Base-by-base conservation (phyloP, 83 land plant species). In the Picea abies region DNA sequence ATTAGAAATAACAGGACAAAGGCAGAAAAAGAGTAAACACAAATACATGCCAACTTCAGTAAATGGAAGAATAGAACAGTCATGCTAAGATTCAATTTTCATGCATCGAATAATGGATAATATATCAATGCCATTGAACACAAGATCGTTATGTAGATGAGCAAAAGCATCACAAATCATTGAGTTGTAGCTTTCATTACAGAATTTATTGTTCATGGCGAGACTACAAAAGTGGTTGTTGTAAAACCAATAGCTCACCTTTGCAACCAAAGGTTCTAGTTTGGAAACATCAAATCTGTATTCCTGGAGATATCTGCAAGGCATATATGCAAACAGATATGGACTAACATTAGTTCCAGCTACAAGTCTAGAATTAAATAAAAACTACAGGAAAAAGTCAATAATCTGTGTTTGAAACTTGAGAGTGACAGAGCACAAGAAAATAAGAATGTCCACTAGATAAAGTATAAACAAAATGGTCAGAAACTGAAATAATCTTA, bases 221-320 rank as follows among this genome's bases (percentile, higher is more conserved):
- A n/a, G 19, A 69, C 49, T 17, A 72, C 52, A 72, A 10, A 79
- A 5, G 14, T 60, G 29, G 29, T 79, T 20, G 62, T 26, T n/a
- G 35, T 60, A 63, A 52, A 39, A 60, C 29, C 65, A 63, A 64
- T 12, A 52, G 60, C 72, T 58, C 39, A 95, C 98, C 99, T 97
- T 97, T 29, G 99, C 98, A 79, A 95, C 98, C 78, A 95, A 69
- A 10, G 99, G 98, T 79, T 97, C 99, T 84, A 97, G 80, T 86
- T 97, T 95, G 70, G 99, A 92, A 62, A 97, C 91, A 81, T 97
- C 98, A 81, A 97, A 92, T 85, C 89, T 90, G 83, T 95, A 97
- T 63, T 94, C 98, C 3, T 88, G 71, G 37, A 86, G 81, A 85
- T 83, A 97, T 29, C 99, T 97, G 82, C 77, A 86, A 61, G 80